phyloP scores from a whole-genome alignment of 768 basidiomycete species.

The Psilocybe tampanensis region DNA sequence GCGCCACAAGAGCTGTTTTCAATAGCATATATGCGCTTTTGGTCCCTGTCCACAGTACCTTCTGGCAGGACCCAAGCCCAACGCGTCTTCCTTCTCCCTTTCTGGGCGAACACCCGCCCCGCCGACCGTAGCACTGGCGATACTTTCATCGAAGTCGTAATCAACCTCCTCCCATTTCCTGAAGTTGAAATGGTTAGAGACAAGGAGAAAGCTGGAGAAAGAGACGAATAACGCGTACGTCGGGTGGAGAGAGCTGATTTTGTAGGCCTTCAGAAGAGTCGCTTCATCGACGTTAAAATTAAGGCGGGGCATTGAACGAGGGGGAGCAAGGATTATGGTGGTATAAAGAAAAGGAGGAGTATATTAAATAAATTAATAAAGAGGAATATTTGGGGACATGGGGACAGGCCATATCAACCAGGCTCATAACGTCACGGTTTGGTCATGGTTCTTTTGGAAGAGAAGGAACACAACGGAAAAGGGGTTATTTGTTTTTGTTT shows the following conservation, averaged over 20 bases:
- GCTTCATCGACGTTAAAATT: constrained; percentile 79
- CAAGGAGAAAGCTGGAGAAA: background rate
- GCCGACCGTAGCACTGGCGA: constrained; percentile 52
- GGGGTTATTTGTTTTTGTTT: background rate
- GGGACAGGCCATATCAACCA: background rate
- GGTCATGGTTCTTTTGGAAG: background rate
- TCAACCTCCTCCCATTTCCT: constrained; percentile 87
- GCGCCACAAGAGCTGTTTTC: background rate
- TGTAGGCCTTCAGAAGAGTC: constrained; percentile 82
- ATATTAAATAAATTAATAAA: background rate
- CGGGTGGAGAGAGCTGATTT: constrained; percentile 74
- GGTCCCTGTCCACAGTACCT: constrained; percentile 26
- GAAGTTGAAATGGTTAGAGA: background rate
- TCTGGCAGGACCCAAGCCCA: constrained; percentile 65
- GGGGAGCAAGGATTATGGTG: background rate
- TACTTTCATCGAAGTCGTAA: constrained; percentile 66
- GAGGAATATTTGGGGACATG: background rate
- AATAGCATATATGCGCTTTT: background rate
- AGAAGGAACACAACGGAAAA: background rate
- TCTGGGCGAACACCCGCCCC: constrained; percentile 40
- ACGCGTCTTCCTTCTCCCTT: constrained; percentile 57
- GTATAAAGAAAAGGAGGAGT: background rate
- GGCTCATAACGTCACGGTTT: background rate
- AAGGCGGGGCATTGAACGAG: constrained; percentile 51
- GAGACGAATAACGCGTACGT: constrained; percentile 44